A percentile compares a stretch with the other conserved stretches of the same genome.
These are phyloP conservation scores for Aspergillus biplanus DNA, from an alignment of 495 filamentous ascomycete species.

Conservation along the genomic window DNA sequence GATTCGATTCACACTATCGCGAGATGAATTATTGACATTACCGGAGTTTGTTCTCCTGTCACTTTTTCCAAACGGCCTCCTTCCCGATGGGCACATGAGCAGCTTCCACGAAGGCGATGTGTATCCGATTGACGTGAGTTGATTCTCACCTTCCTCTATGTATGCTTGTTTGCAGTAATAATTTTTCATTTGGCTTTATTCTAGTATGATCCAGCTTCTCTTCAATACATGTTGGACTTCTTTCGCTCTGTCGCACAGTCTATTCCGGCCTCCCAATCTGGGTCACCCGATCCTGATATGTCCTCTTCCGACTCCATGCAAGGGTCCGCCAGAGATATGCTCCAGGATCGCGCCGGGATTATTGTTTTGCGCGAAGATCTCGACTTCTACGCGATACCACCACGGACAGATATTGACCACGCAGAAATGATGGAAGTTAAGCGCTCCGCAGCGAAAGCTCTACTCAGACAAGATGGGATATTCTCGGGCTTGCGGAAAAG, in stretches of 20 bases:
- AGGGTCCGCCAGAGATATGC: constrained; percentile 73
- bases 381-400: constrained; percentile 98
- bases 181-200: constrained; percentile 56
- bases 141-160: not conserved
- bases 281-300: constrained; percentile 63
- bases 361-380: constrained; percentile 96
- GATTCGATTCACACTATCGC: constrained; percentile 87
- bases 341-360: constrained; percentile 90
- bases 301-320: constrained; percentile 66
- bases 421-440: constrained; percentile 96
- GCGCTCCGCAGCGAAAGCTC: constrained; percentile 81
- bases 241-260: constrained; percentile 95
- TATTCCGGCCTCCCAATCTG: constrained; percentile 74
- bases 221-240: constrained; percentile 99
- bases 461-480: constrained; percentile 91
- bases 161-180: constrained; percentile 43
- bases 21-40: constrained; percentile 92
- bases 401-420: constrained; percentile 78
- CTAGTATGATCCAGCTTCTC: constrained; percentile 93
- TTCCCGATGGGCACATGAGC: constrained; percentile 95
- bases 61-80: constrained; percentile 96
- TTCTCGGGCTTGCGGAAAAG: constrained; percentile 94
- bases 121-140: constrained; percentile 93
- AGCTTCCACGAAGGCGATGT: constrained; percentile 91
- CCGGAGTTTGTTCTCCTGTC: constrained; percentile 98